phyloP scores from a whole-genome alignment of 345 rosid genomes.

The Populus deltoides region DNA sequence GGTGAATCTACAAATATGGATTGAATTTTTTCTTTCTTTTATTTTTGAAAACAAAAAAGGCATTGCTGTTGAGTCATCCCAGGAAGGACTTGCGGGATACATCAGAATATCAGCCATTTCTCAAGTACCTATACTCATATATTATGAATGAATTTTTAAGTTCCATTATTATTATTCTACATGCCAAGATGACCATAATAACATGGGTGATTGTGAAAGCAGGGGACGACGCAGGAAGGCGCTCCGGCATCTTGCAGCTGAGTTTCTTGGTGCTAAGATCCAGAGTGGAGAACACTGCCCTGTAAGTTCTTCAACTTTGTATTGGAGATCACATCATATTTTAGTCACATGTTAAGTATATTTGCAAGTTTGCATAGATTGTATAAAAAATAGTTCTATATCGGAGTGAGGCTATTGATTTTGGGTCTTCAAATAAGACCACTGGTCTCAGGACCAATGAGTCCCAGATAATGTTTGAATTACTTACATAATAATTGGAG shows the following conservation, averaged over 20 bases:
- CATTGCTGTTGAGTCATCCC: conserved; percentile 74
- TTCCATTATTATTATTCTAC: conserved; percentile 5
- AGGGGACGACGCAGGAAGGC: conserved; percentile 68
- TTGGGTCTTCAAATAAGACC: neutral
- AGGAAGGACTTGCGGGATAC: conserved; percentile 79
- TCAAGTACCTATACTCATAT: conserved; percentile 42
- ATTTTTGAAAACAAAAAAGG: conserved; percentile 33
- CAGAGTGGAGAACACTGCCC: conserved; percentile 97
- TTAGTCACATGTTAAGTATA: neutral
- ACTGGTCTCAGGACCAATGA: no score
- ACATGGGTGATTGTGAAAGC: conserved; percentile 19
- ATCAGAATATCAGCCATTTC: conserved; percentile 72
- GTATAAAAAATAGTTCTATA: neutral
- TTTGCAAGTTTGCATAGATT: neutral
- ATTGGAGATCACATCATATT: neutral
- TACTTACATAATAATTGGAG: no score
- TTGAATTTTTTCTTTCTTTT: neutral
- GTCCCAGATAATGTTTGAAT: no score
- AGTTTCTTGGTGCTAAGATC: conserved; percentile 77
- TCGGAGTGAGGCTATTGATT: neutral
- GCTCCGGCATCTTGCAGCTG: conserved; percentile 73
- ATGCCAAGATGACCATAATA: conserved; percentile 1
- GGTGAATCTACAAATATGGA: neutral
- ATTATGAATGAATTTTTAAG: neutral
- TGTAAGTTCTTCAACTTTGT: conserved; percentile 42